Evolutionary conservation across 192 early-diverging fungal genomes (phyloP).

Genomic region (Podila minutissima): DNA sequence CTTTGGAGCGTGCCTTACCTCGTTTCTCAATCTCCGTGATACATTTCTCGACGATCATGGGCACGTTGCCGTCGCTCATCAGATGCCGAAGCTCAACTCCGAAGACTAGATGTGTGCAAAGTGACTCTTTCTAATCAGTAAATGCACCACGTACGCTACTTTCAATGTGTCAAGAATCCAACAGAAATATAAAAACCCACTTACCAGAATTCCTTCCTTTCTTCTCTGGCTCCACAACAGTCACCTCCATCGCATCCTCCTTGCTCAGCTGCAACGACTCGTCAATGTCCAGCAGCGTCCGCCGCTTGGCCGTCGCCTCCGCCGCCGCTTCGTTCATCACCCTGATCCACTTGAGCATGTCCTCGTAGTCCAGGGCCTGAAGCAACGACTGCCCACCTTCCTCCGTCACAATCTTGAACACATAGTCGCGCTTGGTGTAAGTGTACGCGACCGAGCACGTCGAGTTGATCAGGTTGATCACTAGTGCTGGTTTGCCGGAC

Average conservation of each 20-base stretch:
- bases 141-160: background rate
- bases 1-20: slow-evolving; percentile 15
- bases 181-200: background rate
- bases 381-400: slow-evolving; percentile 83
- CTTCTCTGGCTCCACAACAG: slow-evolving; percentile 45
- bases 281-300: slow-evolving; percentile 74
- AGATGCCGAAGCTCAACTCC: slow-evolving; percentile 68
- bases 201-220: slow-evolving; percentile 55
- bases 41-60: slow-evolving; percentile 74
- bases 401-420: slow-evolving; percentile 83
- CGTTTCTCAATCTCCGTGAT: slow-evolving; percentile 76
- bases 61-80: slow-evolving; percentile 68
- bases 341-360: slow-evolving; percentile 80
- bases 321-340: slow-evolving; percentile 74
- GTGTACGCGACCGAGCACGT: slow-evolving; percentile 73
- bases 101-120: slow-evolving; percentile 50
- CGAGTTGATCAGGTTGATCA: slow-evolving; percentile 83
- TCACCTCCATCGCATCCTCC: background rate
- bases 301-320: slow-evolving; percentile 74
- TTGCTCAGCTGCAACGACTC: slow-evolving; percentile 26
- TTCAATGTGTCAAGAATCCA: background rate
- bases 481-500: slow-evolving; percentile 65
- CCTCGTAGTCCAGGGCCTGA: slow-evolving; percentile 69
- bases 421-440: slow-evolving; percentile 73
- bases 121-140: background rate